Conservation (phyloP, 352 stramenopile genomes). For the Phytophthora vignae region DNA sequence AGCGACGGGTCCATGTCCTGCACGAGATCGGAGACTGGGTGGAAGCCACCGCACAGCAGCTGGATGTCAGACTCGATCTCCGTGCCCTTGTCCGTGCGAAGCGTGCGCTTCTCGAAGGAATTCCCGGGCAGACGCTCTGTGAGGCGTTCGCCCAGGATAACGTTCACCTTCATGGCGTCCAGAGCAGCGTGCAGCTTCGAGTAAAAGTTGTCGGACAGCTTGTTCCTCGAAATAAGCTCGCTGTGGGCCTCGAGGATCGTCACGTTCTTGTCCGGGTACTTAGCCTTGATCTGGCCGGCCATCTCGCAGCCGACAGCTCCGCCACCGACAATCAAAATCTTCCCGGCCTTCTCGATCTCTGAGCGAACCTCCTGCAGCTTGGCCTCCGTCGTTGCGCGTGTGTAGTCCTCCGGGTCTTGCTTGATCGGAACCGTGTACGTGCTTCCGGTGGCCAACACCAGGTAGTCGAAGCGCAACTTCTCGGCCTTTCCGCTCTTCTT, state of each 20-base stretch:
- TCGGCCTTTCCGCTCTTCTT: slow-evolving; percentile 33
- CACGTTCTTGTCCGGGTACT: slow-evolving; percentile 58
- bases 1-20: slow-evolving; percentile 45
- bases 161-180: slow-evolving; percentile 46
- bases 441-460: slow-evolving; percentile 65
- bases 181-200: slow-evolving; percentile 40
- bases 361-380: slow-evolving; percentile 43
- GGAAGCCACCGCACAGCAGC: slow-evolving; percentile 42
- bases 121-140: slow-evolving; percentile 42
- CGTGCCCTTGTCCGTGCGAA: slow-evolving; percentile 58
- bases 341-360: slow-evolving; percentile 48
- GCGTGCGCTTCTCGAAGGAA: slow-evolving; percentile 47
- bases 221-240: slow-evolving; percentile 40
- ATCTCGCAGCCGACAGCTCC: slow-evolving; percentile 63
- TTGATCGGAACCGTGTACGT: slow-evolving; percentile 68
- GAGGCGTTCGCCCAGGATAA: slow-evolving; percentile 59
- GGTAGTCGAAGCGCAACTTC: slow-evolving; percentile 57
- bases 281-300: slow-evolving; percentile 54
- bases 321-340: slow-evolving; percentile 61
- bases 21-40: slow-evolving; percentile 42
- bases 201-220: slow-evolving; percentile 54
- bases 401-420: slow-evolving; percentile 35
- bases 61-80: slow-evolving; percentile 62
- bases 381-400: slow-evolving; percentile 33
- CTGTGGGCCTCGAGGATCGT: slow-evolving; percentile 50